phyloP scores from a whole-genome alignment of 1,284 basidiomycete species.

The Apiotrichum sp. region DNA sequence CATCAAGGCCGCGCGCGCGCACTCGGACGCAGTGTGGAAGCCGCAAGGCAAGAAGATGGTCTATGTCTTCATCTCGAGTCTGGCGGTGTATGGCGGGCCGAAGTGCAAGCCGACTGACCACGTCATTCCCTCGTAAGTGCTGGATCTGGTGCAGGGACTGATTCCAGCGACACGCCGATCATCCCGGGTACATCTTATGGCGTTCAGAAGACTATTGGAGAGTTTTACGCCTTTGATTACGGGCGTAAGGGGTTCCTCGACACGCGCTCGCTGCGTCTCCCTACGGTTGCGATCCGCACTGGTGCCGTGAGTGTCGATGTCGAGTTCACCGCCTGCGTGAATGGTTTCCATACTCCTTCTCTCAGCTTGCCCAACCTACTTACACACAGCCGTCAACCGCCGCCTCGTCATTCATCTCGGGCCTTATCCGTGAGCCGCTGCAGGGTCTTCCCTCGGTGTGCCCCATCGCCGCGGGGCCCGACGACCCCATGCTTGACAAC shows the following conservation, averaged over 20 bases:
- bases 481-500: conserved; percentile 45
- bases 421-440: conserved; percentile 61
- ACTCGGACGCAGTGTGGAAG: conserved; percentile 31
- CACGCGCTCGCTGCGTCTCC: conserved; percentile 58
- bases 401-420: conserved; percentile 59
- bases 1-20: conserved; percentile 51
- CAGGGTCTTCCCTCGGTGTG: conserved; percentile 53
- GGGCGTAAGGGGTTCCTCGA: conserved; percentile 58
- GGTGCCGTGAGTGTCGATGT: conserved; percentile 39
- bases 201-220: conserved; percentile 56
- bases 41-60: conserved; percentile 45
- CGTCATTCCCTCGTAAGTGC: conserved; percentile 39
- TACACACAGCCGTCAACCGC: conserved; percentile 52
- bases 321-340: no score
- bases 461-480: conserved; percentile 49
- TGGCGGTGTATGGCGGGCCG: conserved; percentile 61
- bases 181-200: conserved; percentile 59
- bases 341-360: no score
- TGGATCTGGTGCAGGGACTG: not conserved
- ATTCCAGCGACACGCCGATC: conserved; percentile 53
- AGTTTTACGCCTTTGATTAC: conserved; percentile 60
- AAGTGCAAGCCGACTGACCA: conserved; percentile 47
- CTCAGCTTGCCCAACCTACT: not conserved
- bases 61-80: conserved; percentile 58
- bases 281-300: conserved; percentile 58